A percentile compares a stretch with the other conserved stretches of the same genome.
Evolutionary conservation across 2,329 filamentous ascomycete species (phyloP).

Genomic region (Ilyonectria mors-panacis): DNA sequence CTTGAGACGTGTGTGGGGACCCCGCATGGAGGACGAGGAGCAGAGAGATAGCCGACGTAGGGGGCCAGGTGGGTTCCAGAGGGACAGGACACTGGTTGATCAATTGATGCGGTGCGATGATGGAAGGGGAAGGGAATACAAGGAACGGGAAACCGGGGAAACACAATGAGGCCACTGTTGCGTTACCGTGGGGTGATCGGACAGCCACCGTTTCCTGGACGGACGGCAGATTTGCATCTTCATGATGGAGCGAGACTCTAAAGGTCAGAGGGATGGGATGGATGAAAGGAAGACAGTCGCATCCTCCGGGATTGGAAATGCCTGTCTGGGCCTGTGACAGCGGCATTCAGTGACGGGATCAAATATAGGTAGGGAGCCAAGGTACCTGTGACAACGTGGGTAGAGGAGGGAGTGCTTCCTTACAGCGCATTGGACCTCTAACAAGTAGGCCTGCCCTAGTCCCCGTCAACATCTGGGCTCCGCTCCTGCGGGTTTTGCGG

Average conservation of each 20-base stretch:
- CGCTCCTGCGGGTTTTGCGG: conserved; percentile 32
- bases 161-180: conserved; percentile 17
- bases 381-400: neutral
- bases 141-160: neutral
- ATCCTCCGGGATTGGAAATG: neutral
- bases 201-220: conserved; percentile 31
- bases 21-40: conserved; percentile 8
- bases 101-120: neutral
- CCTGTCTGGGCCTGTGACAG: neutral
- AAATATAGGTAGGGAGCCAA: neutral
- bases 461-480: conserved; percentile 26
- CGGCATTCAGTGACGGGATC: neutral
- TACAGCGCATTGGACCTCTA: neutral
- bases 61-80: neutral
- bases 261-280: neutral
- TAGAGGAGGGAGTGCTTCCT: neutral
- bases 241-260: neutral
- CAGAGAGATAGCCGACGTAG: conserved; percentile 6
- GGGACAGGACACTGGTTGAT: neutral
- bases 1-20: conserved; percentile 11
- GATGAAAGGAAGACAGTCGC: conserved; percentile 9
- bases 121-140: neutral
- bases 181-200: conserved; percentile 19
- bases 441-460: conserved; percentile 4
- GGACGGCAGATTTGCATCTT: conserved; percentile 12